A percentile compares a stretch with the other conserved stretches of the same genome.
These are phyloP conservation scores for Clitopilus passeckerianus DNA, from an alignment of 768 basidiomycete genomes.

Conservation along the genomic window DNA sequence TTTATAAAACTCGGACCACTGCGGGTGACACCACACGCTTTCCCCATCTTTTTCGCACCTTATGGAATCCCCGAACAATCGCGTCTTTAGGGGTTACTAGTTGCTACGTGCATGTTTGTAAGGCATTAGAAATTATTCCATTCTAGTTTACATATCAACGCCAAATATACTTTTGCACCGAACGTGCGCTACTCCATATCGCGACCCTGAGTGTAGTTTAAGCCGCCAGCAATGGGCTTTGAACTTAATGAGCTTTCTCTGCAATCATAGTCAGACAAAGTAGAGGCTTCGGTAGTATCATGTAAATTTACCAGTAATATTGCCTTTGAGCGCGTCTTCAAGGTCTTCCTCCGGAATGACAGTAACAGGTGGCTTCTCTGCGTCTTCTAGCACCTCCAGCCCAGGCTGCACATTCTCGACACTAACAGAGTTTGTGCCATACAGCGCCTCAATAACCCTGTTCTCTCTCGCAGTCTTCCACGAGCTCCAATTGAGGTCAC, in stretches of 20 bases:
- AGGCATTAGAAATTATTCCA: background rate
- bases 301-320: background rate
- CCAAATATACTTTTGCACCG: background rate
- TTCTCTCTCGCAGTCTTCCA: conserved; percentile 26
- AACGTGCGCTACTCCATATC: too few relatives aligned
- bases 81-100: background rate
- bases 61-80: too few relatives aligned
- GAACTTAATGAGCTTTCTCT: too few relatives aligned
- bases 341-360: conserved; percentile 1
- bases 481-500: conserved; percentile 21
- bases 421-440: conserved; percentile 35
- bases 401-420: conserved; percentile 30
- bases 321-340: background rate
- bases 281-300: too few relatives aligned
- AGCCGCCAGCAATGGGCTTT: too few relatives aligned
- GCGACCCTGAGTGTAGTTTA: too few relatives aligned
- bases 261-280: too few relatives aligned
- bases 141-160: background rate
- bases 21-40: background rate
- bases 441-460: conserved; percentile 47
- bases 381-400: conserved; percentile 41
- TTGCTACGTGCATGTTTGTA: background rate
- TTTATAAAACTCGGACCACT: background rate
- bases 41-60: background rate
- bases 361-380: background rate